Base-by-base conservation (phyloP, 805 yeast genomes). In the Schwanniomyces yamadae region DNA sequence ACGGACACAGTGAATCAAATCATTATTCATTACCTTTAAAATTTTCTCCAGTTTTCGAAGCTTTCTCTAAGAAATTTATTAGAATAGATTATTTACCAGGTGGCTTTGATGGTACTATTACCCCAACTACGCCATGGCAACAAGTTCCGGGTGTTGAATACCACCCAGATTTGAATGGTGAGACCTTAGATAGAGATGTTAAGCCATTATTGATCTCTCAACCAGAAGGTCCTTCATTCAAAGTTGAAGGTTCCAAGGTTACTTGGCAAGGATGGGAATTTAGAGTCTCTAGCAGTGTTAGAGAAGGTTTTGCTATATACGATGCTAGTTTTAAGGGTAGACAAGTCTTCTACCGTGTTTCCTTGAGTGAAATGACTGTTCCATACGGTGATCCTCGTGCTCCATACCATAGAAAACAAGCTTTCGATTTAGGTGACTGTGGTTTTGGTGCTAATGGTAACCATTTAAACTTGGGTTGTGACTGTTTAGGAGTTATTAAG, bases 201-300 rank as follows among this genome's bases (percentile, higher is more conserved):
- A 84, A 83, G 60, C 93, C 93, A 27, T 73, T 84, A 55, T 61
- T 80, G 45, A 73, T 82, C 32, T 36, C 52, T 16, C 93, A 85
- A 63, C 91, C 93, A 33, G 91, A 85, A 49, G 95, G 95, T 44
- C 78, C 89, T 9, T 79, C 87, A 2, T 84, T 81, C 67, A 51
- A 71, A 15, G 63, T 78, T 31, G 71, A 72, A 13, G 83, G 82
- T 25, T 65, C 75, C 44, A 78, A 78, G 55, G 73, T 85, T 47
- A 61, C 66, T 41, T 84, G 95, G 95, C 91, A 82, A 65, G 88
- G 82, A 16, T 84, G 93, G 93, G 82, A 80, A 57, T 82, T 84
- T 66, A 73, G 82, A 57, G 84, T 78, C 28, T 72, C 78, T 35
- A 67, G 84, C 33, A 79, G 80, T 50, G 79, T 76, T 34, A 79